Evolutionary conservation across 2,329 filamentous ascomycete species (phyloP).

Genomic region (Alternaria arbusti): DNA sequence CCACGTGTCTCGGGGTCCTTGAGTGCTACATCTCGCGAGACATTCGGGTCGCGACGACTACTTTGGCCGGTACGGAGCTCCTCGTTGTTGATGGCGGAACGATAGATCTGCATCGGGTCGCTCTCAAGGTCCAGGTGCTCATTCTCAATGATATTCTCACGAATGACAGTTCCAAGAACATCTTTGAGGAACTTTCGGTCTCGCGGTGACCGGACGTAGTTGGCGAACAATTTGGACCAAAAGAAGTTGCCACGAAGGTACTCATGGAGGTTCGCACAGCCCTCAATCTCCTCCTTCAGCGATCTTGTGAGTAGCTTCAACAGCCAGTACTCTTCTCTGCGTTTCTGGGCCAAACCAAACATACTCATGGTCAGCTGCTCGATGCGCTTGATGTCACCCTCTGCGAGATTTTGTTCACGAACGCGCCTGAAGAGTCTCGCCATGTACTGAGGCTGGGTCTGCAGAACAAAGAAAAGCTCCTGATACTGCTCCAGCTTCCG

Average conservation of each 20-base stretch:
- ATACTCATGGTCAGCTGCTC: constrained; percentile 95
- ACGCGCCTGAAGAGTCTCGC: constrained; percentile 85
- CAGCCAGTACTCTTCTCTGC: constrained; percentile 94
- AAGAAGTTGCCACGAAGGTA: constrained; percentile 91
- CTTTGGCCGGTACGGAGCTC: constrained; percentile 89
- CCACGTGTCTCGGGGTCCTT: constrained; percentile 90
- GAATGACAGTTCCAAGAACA: constrained; percentile 81
- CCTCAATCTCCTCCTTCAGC: constrained; percentile 83
- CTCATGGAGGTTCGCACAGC: constrained; percentile 75
- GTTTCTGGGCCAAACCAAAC: constrained; percentile 96
- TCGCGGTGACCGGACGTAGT: constrained; percentile 87
- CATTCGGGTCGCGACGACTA: constrained; percentile 80
- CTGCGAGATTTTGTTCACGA: constrained; percentile 80
- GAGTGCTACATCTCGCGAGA: constrained; percentile 92
- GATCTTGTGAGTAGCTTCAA: constrained; percentile 85
- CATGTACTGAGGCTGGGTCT: constrained; percentile 95
- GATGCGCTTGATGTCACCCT: constrained; percentile 91
- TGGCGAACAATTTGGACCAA: constrained; percentile 84
- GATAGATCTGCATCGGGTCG: constrained; percentile 96
- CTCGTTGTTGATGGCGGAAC: constrained; percentile 94
- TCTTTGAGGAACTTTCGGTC: constrained; percentile 93
- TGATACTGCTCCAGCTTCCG: constrained; percentile 97
- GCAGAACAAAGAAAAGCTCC: constrained; percentile 94
- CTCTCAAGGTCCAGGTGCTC: constrained; percentile 91
- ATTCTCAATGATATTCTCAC: constrained; percentile 92